phyloP scores from a whole-genome alignment of 345 rosid species.

The Acer negundo region DNA sequence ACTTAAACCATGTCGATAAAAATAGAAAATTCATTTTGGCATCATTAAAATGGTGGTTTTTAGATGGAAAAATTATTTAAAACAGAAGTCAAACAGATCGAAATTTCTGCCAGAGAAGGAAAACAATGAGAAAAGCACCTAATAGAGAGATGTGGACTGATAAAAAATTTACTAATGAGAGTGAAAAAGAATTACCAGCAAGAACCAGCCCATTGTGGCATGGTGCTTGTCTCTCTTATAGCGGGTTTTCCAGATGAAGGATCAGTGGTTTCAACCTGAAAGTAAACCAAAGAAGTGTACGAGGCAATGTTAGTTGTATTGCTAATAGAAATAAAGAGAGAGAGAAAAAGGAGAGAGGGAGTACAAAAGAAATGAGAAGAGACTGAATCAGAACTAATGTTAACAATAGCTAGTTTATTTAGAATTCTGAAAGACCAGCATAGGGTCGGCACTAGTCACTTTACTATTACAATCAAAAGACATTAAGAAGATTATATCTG shows the following conservation, averaged over 20 bases:
- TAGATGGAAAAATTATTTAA: not conserved
- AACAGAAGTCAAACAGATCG: not conserved
- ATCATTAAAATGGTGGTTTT: too few species aligned
- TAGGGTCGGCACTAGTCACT: not conserved
- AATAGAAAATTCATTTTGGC: not conserved
- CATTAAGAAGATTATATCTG: not conserved
- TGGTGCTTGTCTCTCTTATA: slow-evolving; percentile 91
- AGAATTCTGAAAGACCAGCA: not conserved
- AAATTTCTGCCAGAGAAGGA: not conserved
- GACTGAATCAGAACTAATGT: not conserved
- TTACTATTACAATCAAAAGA: not conserved
- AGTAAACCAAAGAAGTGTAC: slow-evolving; percentile 9
- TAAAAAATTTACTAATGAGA: not conserved
- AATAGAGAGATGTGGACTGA: not conserved
- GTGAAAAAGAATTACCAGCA: slow-evolving; percentile 65
- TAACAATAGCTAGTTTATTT: not conserved
- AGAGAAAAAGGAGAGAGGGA: not conserved
- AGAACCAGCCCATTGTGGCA: slow-evolving; percentile 99
- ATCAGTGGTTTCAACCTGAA: slow-evolving; percentile 66
- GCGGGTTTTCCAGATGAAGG: slow-evolving; percentile 74
- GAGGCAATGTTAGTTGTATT: not conserved
- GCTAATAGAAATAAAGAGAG: not conserved
- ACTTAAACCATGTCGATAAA: not conserved
- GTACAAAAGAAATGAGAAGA: not conserved
- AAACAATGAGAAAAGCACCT: slow-evolving; percentile 1